Percentiles rank a stretch among this genome's conserved stretches.
These are phyloP conservation scores for Nannizziopsis arthrosporioides DNA, from an alignment of 2,329 filamentous ascomycete genomes.

Conservation along the genomic window DNA sequence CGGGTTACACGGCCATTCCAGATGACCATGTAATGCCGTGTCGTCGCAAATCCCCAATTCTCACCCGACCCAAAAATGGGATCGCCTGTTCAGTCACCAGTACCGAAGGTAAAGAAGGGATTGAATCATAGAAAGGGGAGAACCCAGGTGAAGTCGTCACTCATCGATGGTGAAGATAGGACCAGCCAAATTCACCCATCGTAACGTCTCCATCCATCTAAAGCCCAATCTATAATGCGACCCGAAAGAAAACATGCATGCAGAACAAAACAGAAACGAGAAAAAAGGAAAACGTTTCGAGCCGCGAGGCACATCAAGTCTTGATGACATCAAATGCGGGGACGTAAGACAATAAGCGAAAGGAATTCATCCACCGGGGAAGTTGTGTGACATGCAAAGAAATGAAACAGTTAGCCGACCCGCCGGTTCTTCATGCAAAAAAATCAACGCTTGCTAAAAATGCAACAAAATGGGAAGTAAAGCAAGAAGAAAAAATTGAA, in stretches of 20 bases:
- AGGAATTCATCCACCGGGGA: constrained; percentile 26
- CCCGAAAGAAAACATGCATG: constrained; percentile 23
- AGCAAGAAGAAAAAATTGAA: constrained; percentile 35
- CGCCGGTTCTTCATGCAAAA: constrained; percentile 37
- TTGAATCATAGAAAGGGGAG: constrained; percentile 23
- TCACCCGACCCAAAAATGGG: constrained; percentile 15
- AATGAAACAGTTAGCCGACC: constrained; percentile 33
- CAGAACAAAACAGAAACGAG: not conserved
- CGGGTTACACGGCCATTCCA: constrained; percentile 25
- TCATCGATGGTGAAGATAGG: constrained; percentile 9
- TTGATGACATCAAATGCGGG: constrained; percentile 37
- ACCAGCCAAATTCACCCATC: constrained; percentile 14
- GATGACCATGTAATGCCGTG: constrained; percentile 22
- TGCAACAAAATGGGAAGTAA: constrained; percentile 33
- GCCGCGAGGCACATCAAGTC: constrained; percentile 41
- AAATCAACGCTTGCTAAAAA: constrained; percentile 40
- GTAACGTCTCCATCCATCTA: constrained; percentile 14
- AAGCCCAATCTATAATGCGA: constrained; percentile 20
- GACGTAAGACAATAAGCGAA: constrained; percentile 22
- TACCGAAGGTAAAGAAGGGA: constrained; percentile 20
- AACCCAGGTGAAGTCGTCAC: constrained; percentile 16
- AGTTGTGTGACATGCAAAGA: constrained; percentile 16
- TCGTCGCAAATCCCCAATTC: constrained; percentile 13
- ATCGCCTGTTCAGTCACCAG: constrained; percentile 31
- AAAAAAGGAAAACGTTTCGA: constrained; percentile 27